Evolutionary conservation across 306 rosid species (phyloP), one percentile per base, ranked within the genome.

Genomic region (Cicer chorassanicum): DNA sequence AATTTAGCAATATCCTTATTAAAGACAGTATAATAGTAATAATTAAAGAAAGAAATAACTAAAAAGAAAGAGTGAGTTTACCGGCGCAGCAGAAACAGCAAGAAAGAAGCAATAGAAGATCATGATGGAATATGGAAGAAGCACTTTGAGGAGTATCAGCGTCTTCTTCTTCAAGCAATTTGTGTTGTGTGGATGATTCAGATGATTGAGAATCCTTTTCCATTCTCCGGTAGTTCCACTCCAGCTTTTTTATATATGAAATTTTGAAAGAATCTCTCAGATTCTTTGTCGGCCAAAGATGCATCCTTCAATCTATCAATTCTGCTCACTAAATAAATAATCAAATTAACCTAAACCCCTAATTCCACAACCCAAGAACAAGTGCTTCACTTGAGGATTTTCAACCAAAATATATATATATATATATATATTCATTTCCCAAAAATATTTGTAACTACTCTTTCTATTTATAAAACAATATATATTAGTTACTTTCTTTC

Each of bases 21-120:
- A 24, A 24, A 24, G 29, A 24, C 29, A 24, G 29, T 24, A 24
- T 24, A 24, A 2, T 24, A 24, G 29, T 24, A 24, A 24, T 24
- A 24, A 24, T 24, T 24, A 24, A 24, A 24, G 34, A 24, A 24
- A 43, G 5, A 38, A 53, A 1, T 24, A 64, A 13, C 2, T 3
- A 60, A 40, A 72, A 44, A 42, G 51, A 8, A 43, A 40, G 45
- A 19, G 43, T 19, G 2, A 11, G 8, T 38, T 45, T 73, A 84
- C 88, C 88, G 15, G 85, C 83, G 24, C 88, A 84, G 83, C 88
- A 81, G 78, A 84, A 81, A 78, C 88, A 81, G 74, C 88, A 81
- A 70, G 88, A 84, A 39, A 81, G 73, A 59, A 84, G 7, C 76
- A 81, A 5, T 8, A 76, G 13, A 1, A 81, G 57, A 29, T 81